Evolutionary conservation across 2,329 filamentous ascomycete species (phyloP).

Genomic region (Phialophora chinensis): DNA sequence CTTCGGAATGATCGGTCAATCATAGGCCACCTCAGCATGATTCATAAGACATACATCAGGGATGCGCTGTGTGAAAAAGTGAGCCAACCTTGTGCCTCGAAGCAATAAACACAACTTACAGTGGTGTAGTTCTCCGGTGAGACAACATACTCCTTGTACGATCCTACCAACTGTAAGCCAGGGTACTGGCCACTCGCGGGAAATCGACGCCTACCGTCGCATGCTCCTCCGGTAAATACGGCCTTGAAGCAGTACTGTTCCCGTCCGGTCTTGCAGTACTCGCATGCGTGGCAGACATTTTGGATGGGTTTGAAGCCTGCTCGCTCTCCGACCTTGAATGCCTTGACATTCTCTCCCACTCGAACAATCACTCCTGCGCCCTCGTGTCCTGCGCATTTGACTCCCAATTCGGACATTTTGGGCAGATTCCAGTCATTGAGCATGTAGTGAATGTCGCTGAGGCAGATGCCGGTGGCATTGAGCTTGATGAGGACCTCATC

Average conservation of each 20-base stretch:
- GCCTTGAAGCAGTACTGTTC: slow-evolving; percentile 60
- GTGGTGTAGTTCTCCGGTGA: slow-evolving; percentile 60
- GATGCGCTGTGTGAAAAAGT: background rate
- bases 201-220: slow-evolving; percentile 14
- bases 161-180: slow-evolving; percentile 43
- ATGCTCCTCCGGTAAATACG: slow-evolving; percentile 53
- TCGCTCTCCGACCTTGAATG: slow-evolving; percentile 60
- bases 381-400: slow-evolving; percentile 60
- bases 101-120: no score
- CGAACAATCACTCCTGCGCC: slow-evolving; percentile 65
- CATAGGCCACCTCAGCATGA: no score
- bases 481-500: slow-evolving; percentile 63
- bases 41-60: background rate
- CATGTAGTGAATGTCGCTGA: slow-evolving; percentile 65
- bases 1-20: no score
- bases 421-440: slow-evolving; percentile 58
- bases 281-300: slow-evolving; percentile 59
- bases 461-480: slow-evolving; percentile 65
- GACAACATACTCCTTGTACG: slow-evolving; percentile 65
- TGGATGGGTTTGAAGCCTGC: slow-evolving; percentile 60
- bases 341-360: slow-evolving; percentile 59
- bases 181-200: background rate
- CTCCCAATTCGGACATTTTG: slow-evolving; percentile 53
- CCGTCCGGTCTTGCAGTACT: slow-evolving; percentile 57
- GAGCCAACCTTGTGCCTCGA: no score